A percentile compares a stretch with the other conserved stretches of the same genome.
These are phyloP conservation scores for Exserohilum rostratum DNA, from an alignment of 2,329 filamentous ascomycete genomes.

Conservation along the genomic window DNA sequence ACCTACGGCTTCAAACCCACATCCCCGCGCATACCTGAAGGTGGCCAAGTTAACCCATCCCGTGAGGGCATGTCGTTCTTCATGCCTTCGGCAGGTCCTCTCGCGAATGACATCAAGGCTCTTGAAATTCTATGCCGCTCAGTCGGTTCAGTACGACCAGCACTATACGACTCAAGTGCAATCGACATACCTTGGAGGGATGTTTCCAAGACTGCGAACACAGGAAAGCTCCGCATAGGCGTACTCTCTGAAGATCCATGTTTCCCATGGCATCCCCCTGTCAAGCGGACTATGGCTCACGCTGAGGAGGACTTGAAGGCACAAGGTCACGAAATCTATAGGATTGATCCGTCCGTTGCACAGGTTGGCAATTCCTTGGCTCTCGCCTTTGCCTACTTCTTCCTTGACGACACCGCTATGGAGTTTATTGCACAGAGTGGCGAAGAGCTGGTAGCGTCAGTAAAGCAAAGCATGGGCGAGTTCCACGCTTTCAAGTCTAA, in stretches of 20 bases:
- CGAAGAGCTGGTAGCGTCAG: slow-evolving; percentile 3
- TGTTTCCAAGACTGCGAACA: neutral
- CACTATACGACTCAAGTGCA: slow-evolving; percentile 3
- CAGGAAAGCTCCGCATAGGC: slow-evolving; percentile 6
- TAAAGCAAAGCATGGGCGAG: neutral
- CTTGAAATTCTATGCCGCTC: neutral
- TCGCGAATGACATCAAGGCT: slow-evolving; percentile 8
- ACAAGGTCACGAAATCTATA: slow-evolving; percentile 5
- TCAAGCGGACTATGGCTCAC: slow-evolving; percentile 6
- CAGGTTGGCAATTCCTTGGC: slow-evolving; percentile 2
- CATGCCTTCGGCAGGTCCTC: slow-evolving; percentile 2
- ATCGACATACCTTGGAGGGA: slow-evolving; percentile 10
- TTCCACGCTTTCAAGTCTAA: neutral
- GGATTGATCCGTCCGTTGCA: neutral
- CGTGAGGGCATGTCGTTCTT: slow-evolving; percentile 4
- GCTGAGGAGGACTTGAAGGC: slow-evolving; percentile 1
- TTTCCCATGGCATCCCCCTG: slow-evolving; percentile 10
- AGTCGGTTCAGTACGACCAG: slow-evolving; percentile 4
- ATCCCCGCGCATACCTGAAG: slow-evolving; percentile 55
- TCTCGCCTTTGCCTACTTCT: slow-evolving; percentile 4
- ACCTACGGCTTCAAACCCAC: slow-evolving; percentile 59
- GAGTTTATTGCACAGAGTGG: neutral
- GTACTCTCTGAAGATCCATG: slow-evolving; percentile 9
- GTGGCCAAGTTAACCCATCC: slow-evolving; percentile 8
- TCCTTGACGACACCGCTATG: neutral